These are phyloP conservation scores for Tuber umbilicatum DNA, from an alignment of 495 filamentous ascomycete species.

Conservation along the genomic window DNA sequence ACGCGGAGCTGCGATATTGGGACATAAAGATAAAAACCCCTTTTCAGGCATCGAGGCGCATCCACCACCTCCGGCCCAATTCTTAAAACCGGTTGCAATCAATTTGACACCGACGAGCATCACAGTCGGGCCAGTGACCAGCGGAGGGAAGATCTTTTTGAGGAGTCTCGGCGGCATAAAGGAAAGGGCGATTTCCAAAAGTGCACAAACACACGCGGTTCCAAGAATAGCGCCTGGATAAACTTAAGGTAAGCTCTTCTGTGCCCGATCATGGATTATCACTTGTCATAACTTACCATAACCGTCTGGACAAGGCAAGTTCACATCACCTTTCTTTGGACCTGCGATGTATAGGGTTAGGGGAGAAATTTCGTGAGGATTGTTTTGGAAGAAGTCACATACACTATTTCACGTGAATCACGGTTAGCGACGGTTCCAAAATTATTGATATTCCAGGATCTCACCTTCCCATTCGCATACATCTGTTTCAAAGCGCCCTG, in stretches of 20 bases:
- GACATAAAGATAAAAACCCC: conserved; percentile 60
- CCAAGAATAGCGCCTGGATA: conserved; percentile 45
- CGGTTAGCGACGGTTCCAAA: conserved; percentile 10
- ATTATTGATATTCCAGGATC: not conserved
- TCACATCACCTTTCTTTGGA: conserved; percentile 57
- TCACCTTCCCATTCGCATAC: conserved; percentile 64
- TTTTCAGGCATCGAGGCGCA: conserved; percentile 54
- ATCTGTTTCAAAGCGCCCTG: conserved; percentile 72
- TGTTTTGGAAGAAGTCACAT: conserved; percentile 4
- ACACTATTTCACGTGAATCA: conserved; percentile 19
- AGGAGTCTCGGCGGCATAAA: conserved; percentile 65
- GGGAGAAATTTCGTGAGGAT: not conserved
- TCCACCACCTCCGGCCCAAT: conserved; percentile 76
- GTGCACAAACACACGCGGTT: conserved; percentile 61
- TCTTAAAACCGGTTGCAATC: conserved; percentile 67
- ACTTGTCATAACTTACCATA: conserved; percentile 53
- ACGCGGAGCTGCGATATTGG: conserved; percentile 64
- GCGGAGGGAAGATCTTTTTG: conserved; percentile 74
- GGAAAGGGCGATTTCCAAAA: conserved; percentile 67
- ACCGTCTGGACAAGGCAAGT: conserved; percentile 71
- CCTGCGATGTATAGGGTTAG: conserved; percentile 47
- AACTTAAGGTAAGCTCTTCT: not conserved
- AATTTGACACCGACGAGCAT: conserved; percentile 69
- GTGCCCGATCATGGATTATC: conserved; percentile 15
- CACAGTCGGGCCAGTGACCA: conserved; percentile 82